A percentile compares a stretch with the other conserved stretches of the same genome.
Evolutionary conservation across 2,329 filamentous ascomycete species (phyloP).

Genomic region (Aspergillus jensenii): DNA sequence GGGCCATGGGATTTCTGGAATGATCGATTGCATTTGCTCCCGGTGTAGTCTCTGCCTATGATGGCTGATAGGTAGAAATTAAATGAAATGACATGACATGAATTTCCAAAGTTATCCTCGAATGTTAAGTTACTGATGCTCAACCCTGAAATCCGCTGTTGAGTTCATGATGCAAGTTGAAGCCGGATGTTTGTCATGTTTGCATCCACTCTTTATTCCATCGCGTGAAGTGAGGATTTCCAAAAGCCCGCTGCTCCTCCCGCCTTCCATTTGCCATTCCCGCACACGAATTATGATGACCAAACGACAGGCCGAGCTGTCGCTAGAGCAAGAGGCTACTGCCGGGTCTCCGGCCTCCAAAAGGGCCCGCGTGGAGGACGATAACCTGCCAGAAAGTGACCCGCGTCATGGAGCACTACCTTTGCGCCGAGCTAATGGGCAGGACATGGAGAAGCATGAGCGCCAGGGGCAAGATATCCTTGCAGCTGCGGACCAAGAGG

Average conservation of each 20-base stretch:
- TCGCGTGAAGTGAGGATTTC: conserved; percentile 22
- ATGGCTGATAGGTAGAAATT: conserved; percentile 15
- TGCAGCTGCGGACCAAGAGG: conserved; percentile 72
- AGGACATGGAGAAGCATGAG: conserved; percentile 37
- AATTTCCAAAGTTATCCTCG: not conserved
- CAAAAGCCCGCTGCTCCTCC: conserved; percentile 11
- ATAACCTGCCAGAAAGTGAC: conserved; percentile 24
- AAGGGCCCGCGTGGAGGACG: conserved; percentile 43
- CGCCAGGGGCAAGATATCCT: conserved; percentile 36
- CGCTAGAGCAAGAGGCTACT: conserved; percentile 36
- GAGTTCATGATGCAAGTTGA: not conserved
- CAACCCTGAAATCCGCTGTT: not conserved
- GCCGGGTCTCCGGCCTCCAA: conserved; percentile 45
- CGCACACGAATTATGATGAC: conserved; percentile 38
- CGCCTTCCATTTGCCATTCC: conserved; percentile 4
- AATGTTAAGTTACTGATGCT: not conserved
- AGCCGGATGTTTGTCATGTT: conserved; percentile 27
- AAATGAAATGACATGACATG: conserved; percentile 17
- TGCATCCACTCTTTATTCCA: conserved; percentile 23
- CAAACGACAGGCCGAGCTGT: conserved; percentile 48
- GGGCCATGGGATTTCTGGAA: conserved; percentile 23
- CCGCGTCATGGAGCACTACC: conserved; percentile 25
- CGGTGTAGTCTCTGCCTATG: conserved; percentile 12
- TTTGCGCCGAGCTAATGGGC: conserved; percentile 27
- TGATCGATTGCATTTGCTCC: conserved; percentile 23